phyloP scores from a whole-genome alignment of 768 basidiomycete species.

The Pleurotus ostreatus region DNA sequence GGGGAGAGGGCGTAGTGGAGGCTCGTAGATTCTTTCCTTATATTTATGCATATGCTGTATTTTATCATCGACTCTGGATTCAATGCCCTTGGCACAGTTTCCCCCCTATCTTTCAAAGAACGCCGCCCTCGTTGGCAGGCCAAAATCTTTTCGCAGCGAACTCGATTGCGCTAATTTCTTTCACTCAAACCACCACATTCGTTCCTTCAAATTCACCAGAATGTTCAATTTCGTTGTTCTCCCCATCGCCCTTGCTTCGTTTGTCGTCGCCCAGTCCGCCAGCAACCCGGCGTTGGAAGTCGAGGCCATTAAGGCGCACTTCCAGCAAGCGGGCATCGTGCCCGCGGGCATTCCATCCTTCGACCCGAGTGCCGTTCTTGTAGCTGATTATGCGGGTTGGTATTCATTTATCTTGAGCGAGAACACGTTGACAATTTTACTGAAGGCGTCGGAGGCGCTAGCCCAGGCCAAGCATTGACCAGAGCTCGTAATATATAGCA shows the following conservation, averaged over 20 bases:
- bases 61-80: not conserved
- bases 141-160: not conserved
- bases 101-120: not conserved
- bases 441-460: conserved; percentile 40
- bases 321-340: conserved; percentile 54
- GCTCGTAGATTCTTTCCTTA: not conserved
- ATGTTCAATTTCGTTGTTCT: conserved; percentile 2
- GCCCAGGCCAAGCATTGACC: conserved; percentile 56
- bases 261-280: not conserved
- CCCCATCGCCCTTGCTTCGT: not conserved
- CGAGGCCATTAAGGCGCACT: conserved; percentile 65
- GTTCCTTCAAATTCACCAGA: not conserved
- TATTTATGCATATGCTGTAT: not conserved
- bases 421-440: not conserved
- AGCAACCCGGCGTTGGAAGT: conserved; percentile 38
- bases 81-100: not conserved
- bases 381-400: conserved; percentile 42
- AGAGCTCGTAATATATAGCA: conserved; percentile 43
- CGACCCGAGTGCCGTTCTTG: conserved; percentile 54
- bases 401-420: not conserved
- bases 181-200: not conserved
- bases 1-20: conserved; percentile 6
- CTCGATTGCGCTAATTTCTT: not conserved
- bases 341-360: conserved; percentile 74
- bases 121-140: not conserved